These are phyloP conservation scores for Silybum marianum DNA, from an alignment of 129 eudicot genomes.

Conservation along the genomic window DNA sequence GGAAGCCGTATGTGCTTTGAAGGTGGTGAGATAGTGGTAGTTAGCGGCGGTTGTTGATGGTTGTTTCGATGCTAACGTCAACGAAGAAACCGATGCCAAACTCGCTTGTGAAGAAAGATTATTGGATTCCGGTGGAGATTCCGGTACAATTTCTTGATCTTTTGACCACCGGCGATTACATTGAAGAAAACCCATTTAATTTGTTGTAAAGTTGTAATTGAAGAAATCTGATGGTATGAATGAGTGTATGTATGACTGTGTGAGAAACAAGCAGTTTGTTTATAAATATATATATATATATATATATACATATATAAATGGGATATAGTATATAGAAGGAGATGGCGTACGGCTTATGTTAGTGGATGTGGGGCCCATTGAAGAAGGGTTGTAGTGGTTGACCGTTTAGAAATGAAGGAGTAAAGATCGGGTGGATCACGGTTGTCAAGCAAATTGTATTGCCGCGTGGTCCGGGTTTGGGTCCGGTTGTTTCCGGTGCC, in stretches of 20 bases:
- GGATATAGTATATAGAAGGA: conserved; percentile 21
- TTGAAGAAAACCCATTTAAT: conserved; percentile 47
- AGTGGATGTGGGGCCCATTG: conserved; percentile 17
- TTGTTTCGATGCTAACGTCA: conserved; percentile 32
- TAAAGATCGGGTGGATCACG: conserved; percentile 9
- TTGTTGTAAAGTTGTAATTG: not conserved
- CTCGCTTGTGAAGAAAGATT: conserved; percentile 57
- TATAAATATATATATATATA: too few relatives aligned
- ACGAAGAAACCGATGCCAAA: conserved; percentile 67
- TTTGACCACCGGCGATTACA: conserved; percentile 35
- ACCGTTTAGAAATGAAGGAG: not conserved
- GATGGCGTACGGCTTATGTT: conserved; percentile 24
- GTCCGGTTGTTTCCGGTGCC: not conserved
- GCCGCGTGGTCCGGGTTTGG: conserved; percentile 26
- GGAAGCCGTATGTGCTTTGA: conserved; percentile 68
- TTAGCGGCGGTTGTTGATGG: conserved; percentile 17
- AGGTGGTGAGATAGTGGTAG: conserved; percentile 53
- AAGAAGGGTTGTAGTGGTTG: conserved; percentile 15
- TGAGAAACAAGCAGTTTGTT: conserved; percentile 15
- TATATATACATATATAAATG: not conserved
- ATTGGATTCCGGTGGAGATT: conserved; percentile 17
- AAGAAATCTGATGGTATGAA: not conserved
- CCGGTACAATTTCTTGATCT: conserved; percentile 29
- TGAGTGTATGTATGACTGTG: conserved; percentile 1
- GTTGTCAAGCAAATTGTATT: conserved; percentile 36